These are phyloP conservation scores for Thielaviopsis punctulata DNA, from an alignment of 2,329 filamentous ascomycete genomes.

Conservation along the genomic window DNA sequence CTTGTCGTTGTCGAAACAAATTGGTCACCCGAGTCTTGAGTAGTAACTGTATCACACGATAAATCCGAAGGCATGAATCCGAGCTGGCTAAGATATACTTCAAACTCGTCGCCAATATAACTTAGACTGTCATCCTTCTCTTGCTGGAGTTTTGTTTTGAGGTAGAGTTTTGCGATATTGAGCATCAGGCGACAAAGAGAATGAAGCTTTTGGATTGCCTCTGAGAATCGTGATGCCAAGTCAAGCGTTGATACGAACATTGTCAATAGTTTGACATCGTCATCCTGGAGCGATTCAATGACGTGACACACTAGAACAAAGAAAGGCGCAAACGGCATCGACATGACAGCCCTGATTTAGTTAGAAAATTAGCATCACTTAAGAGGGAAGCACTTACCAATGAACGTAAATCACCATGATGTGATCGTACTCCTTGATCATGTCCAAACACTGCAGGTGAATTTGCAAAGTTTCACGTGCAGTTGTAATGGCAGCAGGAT, in stretches of 20 bases:
- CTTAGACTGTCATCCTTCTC: conserved; percentile 28
- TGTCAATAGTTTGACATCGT: conserved; percentile 36
- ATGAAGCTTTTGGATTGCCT: conserved; percentile 42
- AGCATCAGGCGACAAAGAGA: conserved; percentile 45
- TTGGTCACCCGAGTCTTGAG: background rate
- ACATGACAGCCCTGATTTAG: conserved; percentile 37
- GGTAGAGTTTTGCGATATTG: conserved; percentile 42
- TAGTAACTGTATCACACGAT: background rate
- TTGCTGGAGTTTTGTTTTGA: conserved; percentile 39
- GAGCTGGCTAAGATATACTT: conserved; percentile 46
- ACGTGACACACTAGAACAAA: conserved; percentile 42
- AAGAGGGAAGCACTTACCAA: conserved; percentile 23
- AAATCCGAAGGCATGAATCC: conserved; percentile 33
- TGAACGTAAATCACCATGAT: conserved; percentile 32
- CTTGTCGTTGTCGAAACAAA: conserved; percentile 18
- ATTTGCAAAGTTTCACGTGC: conserved; percentile 31
- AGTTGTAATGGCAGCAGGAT: conserved; percentile 29
- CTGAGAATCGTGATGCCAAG: conserved; percentile 32
- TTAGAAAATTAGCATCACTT: conserved; percentile 14
- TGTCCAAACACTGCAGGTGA: conserved; percentile 28
- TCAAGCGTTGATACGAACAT: conserved; percentile 40
- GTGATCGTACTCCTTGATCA: conserved; percentile 24
- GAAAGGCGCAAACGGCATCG: conserved; percentile 41
- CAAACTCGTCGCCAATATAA: conserved; percentile 41
- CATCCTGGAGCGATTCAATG: conserved; percentile 33